A percentile compares a stretch with the other conserved stretches of the same genome.
phyloP scores from a whole-genome alignment of 2,329 filamentous ascomycete species.

The Colletotrichum sp. region DNA sequence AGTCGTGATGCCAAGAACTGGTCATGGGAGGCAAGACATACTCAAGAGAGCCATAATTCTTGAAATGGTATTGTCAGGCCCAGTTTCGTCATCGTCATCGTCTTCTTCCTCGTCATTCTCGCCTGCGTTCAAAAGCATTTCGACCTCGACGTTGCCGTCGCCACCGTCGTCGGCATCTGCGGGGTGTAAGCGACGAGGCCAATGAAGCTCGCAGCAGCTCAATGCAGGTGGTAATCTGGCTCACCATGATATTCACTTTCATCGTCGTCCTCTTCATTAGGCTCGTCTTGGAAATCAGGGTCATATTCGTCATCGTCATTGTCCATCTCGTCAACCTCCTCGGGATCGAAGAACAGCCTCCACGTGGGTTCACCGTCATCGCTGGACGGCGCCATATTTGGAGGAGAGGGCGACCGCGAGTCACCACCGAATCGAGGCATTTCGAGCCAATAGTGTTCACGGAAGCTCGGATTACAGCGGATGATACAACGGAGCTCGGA shows the following conservation, averaged over 20 bases:
- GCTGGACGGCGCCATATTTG: background rate
- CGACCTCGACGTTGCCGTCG: constrained; percentile 20
- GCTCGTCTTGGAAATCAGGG: constrained; percentile 28
- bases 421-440: background rate
- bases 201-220: background rate
- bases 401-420: background rate
- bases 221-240: background rate
- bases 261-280: constrained; percentile 27
- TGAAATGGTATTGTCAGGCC: background rate
- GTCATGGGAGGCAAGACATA: background rate
- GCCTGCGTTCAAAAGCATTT: constrained; percentile 15
- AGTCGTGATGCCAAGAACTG: constrained; percentile 31
- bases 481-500: constrained; percentile 20
- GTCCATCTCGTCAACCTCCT: constrained; percentile 32
- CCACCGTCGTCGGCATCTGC: constrained; percentile 31
- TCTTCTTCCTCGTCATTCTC: constrained; percentile 26
- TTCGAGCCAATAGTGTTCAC: background rate
- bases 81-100: constrained; percentile 24
- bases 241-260: constrained; percentile 21
- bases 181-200: constrained; percentile 10
- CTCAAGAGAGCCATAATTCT: background rate
- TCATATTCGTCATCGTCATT: constrained; percentile 36
- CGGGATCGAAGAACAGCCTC: background rate
- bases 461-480: constrained; percentile 12
- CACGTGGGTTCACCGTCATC: background rate